Percentiles rank a stretch among this genome's conserved stretches.
These are phyloP conservation scores for Aspergillus brasiliensis DNA, from an alignment of 2,329 filamentous ascomycete genomes.

Conservation along the genomic window DNA sequence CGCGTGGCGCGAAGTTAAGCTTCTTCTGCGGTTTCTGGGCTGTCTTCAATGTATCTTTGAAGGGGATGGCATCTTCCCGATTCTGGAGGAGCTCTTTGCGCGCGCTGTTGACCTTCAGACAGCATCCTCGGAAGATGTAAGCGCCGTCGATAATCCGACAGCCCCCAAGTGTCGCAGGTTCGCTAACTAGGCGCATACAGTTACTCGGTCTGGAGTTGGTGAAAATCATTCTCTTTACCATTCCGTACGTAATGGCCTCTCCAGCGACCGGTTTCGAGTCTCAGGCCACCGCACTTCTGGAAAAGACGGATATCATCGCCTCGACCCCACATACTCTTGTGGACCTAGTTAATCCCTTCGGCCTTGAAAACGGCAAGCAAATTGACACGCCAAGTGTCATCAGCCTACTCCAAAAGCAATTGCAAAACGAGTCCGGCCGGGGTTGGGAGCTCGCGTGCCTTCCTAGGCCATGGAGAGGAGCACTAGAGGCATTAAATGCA, in stretches of 20 bases:
- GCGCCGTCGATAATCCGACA: conserved; percentile 36
- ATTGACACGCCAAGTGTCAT: conserved; percentile 71
- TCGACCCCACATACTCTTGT: conserved; percentile 85
- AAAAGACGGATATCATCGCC: conserved; percentile 94
- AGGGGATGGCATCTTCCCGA: conserved; percentile 79
- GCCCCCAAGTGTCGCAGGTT: not conserved
- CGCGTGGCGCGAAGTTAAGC: conserved; percentile 88
- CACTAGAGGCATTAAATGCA: conserved; percentile 20
- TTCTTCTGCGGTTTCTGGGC: conserved; percentile 84
- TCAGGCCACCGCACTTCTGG: conserved; percentile 76
- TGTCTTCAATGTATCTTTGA: conserved; percentile 79
- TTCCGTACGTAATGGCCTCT: conserved; percentile 84
- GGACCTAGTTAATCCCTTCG: conserved; percentile 82
- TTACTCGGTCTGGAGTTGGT: conserved; percentile 77
- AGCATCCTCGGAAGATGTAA: conserved; percentile 86
- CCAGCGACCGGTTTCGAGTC: conserved; percentile 69
- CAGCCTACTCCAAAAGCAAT: conserved; percentile 79
- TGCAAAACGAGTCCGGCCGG: conserved; percentile 72
- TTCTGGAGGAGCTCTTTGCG: conserved; percentile 87
- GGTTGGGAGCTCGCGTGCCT: conserved; percentile 74
- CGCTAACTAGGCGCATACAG: conserved; percentile 39
- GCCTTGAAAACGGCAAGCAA: conserved; percentile 61
- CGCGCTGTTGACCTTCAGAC: conserved; percentile 93
- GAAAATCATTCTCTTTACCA: conserved; percentile 92
- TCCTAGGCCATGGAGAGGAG: conserved; percentile 56